Evolutionary conservation across 352 stramenopile species (phyloP).

Genomic region (Elongisporangium undulatum): DNA sequence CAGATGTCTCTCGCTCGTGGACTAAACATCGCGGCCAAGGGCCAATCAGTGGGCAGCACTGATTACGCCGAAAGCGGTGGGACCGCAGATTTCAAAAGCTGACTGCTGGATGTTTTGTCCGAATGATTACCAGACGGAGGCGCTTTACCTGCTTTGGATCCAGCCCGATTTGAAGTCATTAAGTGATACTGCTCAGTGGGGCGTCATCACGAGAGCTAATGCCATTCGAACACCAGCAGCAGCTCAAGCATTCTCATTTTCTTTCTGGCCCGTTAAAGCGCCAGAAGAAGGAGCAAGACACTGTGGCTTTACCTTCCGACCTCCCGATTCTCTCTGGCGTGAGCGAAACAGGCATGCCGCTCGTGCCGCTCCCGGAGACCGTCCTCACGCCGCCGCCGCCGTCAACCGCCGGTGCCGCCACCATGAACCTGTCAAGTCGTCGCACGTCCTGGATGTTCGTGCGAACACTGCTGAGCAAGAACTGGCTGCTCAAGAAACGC

Average conservation of each 20-base stretch:
- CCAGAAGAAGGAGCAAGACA: not conserved
- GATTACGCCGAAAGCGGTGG: not conserved
- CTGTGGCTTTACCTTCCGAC: not conserved
- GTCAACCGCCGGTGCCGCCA: not conserved
- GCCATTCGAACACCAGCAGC: too few species aligned
- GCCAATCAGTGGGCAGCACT: not conserved
- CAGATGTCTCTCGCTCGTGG: too few species aligned
- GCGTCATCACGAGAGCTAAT: not conserved
- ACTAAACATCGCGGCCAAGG: too few species aligned
- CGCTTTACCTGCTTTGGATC: too few species aligned
- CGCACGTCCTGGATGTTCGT: conserved; percentile 26
- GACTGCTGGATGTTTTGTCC: not conserved
- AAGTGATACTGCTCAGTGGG: not conserved
- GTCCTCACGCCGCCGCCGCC: not conserved
- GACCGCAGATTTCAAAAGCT: not conserved
- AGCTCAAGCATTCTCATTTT: not conserved
- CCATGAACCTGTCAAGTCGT: conserved; percentile 10
- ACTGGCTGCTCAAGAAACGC: conserved; percentile 57
- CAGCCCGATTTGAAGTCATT: not conserved
- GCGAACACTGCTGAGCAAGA: conserved; percentile 58
- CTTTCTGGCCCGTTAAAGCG: not conserved
- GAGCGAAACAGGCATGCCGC: not conserved
- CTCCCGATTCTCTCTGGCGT: not conserved
- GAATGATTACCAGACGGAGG: too few species aligned
- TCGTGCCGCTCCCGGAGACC: not conserved